Evolutionary conservation across 768 basidiomycete species (phyloP).

Genomic region (Rhizopogon roseolus): DNA sequence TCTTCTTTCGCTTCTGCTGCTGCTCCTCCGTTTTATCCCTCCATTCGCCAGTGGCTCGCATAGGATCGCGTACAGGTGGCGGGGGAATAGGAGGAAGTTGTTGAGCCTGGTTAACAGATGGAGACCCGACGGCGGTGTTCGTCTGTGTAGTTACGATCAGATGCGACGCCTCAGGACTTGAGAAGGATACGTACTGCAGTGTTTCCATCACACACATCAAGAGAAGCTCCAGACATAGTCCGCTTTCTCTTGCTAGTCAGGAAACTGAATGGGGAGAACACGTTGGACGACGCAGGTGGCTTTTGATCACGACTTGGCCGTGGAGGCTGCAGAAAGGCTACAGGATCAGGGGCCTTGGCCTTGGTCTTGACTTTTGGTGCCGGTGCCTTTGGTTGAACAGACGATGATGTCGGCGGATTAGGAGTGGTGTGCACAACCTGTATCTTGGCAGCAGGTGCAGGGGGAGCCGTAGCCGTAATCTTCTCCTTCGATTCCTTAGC

Average conservation of each 20-base stretch:
- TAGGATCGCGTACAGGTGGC: slow-evolving; percentile 61
- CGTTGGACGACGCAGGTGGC: slow-evolving; percentile 28
- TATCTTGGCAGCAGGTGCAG: not conserved
- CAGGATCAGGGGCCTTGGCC: slow-evolving; percentile 14
- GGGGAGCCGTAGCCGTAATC: not conserved
- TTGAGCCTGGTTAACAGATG: slow-evolving; percentile 55
- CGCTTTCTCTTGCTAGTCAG: slow-evolving; percentile 54
- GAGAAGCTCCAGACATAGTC: slow-evolving; percentile 67
- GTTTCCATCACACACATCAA: slow-evolving; percentile 71
- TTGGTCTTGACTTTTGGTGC: slow-evolving; percentile 12
- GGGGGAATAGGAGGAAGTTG: slow-evolving; percentile 37
- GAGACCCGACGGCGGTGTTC: slow-evolving; percentile 72
- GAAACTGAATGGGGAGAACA: slow-evolving; percentile 63
- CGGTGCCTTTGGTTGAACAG: slow-evolving; percentile 4
- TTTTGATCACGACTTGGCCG: slow-evolving; percentile 26
- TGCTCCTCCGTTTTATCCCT: slow-evolving; percentile 58
- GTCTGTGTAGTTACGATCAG: slow-evolving; percentile 32
- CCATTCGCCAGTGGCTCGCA: slow-evolving; percentile 66
- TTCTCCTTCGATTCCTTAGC: slow-evolving; percentile 14
- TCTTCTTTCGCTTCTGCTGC: slow-evolving; percentile 31
- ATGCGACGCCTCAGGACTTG: slow-evolving; percentile 1
- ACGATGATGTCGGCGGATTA: slow-evolving; percentile 2
- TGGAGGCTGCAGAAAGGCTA: slow-evolving; percentile 28
- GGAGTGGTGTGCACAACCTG: not conserved
- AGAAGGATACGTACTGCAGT: slow-evolving; percentile 56